Conservation (phyloP, 768 basidiomycete genomes). For the Tylopilus cervinicoccineus region DNA sequence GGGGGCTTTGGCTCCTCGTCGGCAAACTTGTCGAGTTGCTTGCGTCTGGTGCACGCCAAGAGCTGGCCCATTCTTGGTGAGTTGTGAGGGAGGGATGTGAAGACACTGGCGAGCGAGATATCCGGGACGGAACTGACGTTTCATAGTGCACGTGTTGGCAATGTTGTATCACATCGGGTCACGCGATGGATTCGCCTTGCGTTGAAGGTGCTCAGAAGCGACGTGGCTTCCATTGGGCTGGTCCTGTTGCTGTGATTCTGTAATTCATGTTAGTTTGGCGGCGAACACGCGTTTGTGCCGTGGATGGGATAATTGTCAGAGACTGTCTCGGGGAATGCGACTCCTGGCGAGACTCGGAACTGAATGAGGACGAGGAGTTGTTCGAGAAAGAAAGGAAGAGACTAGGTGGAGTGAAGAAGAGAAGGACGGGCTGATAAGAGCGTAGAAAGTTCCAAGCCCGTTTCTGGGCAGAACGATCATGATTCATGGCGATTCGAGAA, state of each 20-base stretch:
- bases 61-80: constrained; percentile 28
- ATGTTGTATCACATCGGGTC: constrained; percentile 27
- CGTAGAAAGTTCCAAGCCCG: constrained; percentile 14
- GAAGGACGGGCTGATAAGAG: constrained; percentile 13
- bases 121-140: constrained; percentile 25
- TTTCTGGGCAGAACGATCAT: constrained; percentile 6
- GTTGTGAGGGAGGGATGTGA: constrained; percentile 14
- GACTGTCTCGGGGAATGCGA: constrained; percentile 2
- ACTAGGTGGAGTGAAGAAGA: not conserved
- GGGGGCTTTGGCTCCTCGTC: constrained; percentile 26
- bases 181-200: constrained; percentile 25
- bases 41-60: constrained; percentile 23
- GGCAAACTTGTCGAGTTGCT: constrained; percentile 21
- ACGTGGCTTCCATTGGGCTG: constrained; percentile 17
- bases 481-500: constrained; percentile 2
- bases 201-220: constrained; percentile 25
- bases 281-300: constrained; percentile 20
- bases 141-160: constrained; percentile 26
- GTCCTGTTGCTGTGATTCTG: constrained; percentile 16
- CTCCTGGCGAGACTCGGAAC: constrained; percentile 7
- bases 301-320: constrained; percentile 7
- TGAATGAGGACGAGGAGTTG: constrained; percentile 5
- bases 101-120: constrained; percentile 23
- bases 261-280: constrained; percentile 14
- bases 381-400: constrained; percentile 15